Base-by-base conservation (phyloP, 495 filamentous ascomycete species). In the Penicillium manginii region DNA sequence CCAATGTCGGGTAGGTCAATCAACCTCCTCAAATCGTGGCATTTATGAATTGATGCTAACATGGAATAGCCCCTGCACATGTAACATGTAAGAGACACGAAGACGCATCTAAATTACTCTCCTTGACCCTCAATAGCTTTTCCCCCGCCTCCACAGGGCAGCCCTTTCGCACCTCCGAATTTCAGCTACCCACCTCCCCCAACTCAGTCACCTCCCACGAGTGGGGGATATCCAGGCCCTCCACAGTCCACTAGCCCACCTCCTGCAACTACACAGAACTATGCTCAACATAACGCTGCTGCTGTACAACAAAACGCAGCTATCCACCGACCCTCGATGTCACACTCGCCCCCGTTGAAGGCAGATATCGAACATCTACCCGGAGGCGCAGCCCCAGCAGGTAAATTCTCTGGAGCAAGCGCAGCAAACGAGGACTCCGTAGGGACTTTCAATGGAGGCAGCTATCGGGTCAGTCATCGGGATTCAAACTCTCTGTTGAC, bases 401-500 rank as follows among this genome's bases (percentile, higher is more conserved):
- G 69, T 1, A 79, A 88, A 26, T 90, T 92, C 55, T 60, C 74
- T 3, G 89, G 90, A 37, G 85, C 83, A 0, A 67, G 60, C 2
- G 58, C 67, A 12, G 81, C 87, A 3, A 82, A 81, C 1, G 75
- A 85, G 29, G 94, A 98, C 71, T 91, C 94, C 52, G 80, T 93
- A 12, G 94, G 94, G 3, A 96, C 89, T 0, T 98, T 98, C 81
- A 97, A 98, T 75, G 94, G 94, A 11, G 94, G 94, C 9, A 92
- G 86, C 60, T 98, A 93, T 68, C 80, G 96, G 19, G 91, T 98
- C 72, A 94, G 91, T 62, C 94, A 98, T 66, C 83, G 94, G 7
- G 93, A 98, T 66, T 86, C 83, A 42, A 98, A 98, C 68, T 91
- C 91, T 0, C 83, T 98, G 40, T 64, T 97, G 46, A 98, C 96